These are phyloP conservation scores for Vaccinium vitisidaea DNA, from an alignment of 148 eudicot genomes.

Conservation along the genomic window DNA sequence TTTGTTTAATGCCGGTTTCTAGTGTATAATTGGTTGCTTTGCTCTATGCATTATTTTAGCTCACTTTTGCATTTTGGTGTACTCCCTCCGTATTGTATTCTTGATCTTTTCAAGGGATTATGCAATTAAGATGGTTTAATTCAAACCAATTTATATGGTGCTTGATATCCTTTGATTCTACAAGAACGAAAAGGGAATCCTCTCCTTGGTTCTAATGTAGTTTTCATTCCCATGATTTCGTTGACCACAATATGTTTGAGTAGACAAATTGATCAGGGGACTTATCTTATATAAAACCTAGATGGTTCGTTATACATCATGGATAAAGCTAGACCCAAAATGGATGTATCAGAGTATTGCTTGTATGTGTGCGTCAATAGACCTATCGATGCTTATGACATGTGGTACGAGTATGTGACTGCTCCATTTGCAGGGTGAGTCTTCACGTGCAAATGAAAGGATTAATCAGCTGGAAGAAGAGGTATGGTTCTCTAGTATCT, in stretches of 20 bases:
- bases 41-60: background rate
- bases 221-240: background rate
- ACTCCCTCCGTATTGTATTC: background rate
- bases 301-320: background rate
- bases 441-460: conserved; percentile 36
- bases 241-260: conserved; percentile 3
- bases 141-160: background rate
- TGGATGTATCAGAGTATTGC: background rate
- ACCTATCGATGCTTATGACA: background rate
- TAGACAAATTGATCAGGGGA: background rate
- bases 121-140: background rate
- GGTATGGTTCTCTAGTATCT: conserved; percentile 37
- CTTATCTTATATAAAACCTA: background rate
- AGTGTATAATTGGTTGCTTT: background rate
- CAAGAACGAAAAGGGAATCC: background rate
- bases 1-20: background rate
- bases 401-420: conserved; percentile 1
- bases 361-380: background rate
- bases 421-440: conserved; percentile 36
- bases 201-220: background rate
- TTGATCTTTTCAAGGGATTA: background rate
- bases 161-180: background rate
- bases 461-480: conserved; percentile 55
- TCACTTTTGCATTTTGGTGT: background rate
- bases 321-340: conserved; percentile 1